Percentiles rank a stretch among this genome's conserved stretches.
phyloP scores from a whole-genome alignment of 495 filamentous ascomycete genomes.

The Cudoniella acicularis region DNA sequence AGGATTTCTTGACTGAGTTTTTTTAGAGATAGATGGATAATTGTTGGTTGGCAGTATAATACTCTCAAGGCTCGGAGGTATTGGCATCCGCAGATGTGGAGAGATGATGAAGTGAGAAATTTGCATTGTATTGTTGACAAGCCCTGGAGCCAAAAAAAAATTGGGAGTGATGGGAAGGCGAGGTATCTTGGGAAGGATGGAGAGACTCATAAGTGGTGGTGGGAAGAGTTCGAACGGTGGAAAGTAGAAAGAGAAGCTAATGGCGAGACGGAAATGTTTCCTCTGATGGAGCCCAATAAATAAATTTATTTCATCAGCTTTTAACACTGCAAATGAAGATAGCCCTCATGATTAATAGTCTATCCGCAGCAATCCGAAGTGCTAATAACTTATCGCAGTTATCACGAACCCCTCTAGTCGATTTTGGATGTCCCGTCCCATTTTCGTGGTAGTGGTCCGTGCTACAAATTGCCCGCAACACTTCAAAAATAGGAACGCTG shows the following conservation, averaged over 20 bases:
- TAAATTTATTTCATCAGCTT: no score
- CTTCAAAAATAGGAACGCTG: no score
- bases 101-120: constrained; percentile 43
- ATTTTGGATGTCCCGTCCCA: no score
- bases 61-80: constrained; percentile 51
- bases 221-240: constrained; percentile 11
- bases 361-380: no score
- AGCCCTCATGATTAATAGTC: no score
- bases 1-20: constrained; percentile 49
- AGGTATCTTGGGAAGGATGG: constrained; percentile 33
- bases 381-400: no score
- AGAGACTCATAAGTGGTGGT: constrained; percentile 10
- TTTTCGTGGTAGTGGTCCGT: no score
- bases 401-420: no score
- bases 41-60: constrained; percentile 48
- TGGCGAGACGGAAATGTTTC: neutral
- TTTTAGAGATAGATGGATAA: constrained; percentile 40
- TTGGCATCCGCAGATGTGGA: constrained; percentile 51
- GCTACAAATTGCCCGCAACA: no score
- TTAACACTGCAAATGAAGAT: no score
- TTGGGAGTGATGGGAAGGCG: constrained; percentile 37
- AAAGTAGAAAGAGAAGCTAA: neutral
- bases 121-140: constrained; percentile 57
- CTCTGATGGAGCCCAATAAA: constrained; percentile 3
- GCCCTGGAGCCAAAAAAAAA: constrained; percentile 47